Percentiles rank a stretch among this genome's conserved stretches.
Conservation (phyloP, 768 basidiomycete genomes). For the Russula griseocarnosa region DNA sequence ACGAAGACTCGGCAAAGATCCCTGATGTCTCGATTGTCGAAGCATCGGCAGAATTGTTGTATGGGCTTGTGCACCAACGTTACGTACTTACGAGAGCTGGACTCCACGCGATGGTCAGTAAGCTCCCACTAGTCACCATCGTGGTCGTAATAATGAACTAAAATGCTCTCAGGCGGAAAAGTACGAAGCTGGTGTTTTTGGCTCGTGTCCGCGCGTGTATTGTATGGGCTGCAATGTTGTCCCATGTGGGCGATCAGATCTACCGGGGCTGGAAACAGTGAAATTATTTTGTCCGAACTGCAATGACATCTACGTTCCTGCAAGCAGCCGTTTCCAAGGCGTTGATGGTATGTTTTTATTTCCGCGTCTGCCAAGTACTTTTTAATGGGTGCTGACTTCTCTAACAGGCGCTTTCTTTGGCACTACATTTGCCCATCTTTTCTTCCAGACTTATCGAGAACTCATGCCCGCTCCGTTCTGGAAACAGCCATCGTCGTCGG, state of each 20-base stretch:
- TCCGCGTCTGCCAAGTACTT: constrained; percentile 1
- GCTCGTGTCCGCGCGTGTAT: constrained; percentile 92
- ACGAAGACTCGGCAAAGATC: constrained; percentile 92
- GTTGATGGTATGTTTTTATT: constrained; percentile 80
- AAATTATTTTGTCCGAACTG: constrained; percentile 98
- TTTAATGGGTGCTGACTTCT: background rate
- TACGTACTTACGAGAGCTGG: constrained; percentile 95
- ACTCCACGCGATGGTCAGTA: constrained; percentile 83
- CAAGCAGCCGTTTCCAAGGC: constrained; percentile 90
- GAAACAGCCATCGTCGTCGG: constrained; percentile 57
- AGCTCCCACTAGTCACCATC: constrained; percentile 9
- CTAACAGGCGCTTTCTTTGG: constrained; percentile 93
- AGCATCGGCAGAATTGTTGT: constrained; percentile 93
- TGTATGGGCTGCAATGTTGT: constrained; percentile 86
- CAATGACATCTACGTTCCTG: constrained; percentile 93
- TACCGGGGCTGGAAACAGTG: constrained; percentile 95
- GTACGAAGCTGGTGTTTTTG: constrained; percentile 88
- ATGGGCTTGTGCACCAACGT: constrained; percentile 96
- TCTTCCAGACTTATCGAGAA: constrained; percentile 97
- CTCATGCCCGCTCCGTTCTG: constrained; percentile 92
- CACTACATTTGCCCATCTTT: constrained; percentile 95
- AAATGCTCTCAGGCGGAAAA: constrained; percentile 74
- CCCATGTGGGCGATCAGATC: constrained; percentile 92
- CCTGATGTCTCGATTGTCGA: constrained; percentile 99
- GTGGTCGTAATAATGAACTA: constrained; percentile 18